Conservation (phyloP, 2,329 filamentous ascomycete genomes). For the Beauveria sp. region DNA sequence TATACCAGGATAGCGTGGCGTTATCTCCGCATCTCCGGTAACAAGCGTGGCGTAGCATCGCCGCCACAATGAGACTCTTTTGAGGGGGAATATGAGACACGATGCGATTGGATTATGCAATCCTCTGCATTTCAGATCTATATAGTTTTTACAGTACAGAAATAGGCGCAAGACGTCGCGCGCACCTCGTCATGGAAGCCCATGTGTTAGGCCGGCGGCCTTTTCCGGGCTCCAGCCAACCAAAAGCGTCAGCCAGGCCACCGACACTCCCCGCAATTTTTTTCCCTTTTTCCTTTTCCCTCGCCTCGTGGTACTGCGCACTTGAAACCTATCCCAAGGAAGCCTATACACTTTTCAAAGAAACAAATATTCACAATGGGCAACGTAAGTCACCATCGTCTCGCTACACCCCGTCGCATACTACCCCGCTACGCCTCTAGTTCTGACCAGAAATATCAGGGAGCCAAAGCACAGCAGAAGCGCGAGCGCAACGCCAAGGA, state of each 20-base stretch:
- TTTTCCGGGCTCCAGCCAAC: background rate
- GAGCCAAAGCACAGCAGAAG: conserved; percentile 63
- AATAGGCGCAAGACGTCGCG: background rate
- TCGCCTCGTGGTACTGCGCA: background rate
- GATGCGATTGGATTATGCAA: too few species aligned
- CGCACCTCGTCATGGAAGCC: background rate
- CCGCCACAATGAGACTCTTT: background rate
- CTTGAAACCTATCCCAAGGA: background rate
- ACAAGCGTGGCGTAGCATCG: background rate
- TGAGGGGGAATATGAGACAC: too few species aligned
- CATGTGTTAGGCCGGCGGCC: background rate
- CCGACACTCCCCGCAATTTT: conserved; percentile 8
- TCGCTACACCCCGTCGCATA: background rate
- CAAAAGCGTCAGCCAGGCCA: background rate
- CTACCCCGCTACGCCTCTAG: background rate
- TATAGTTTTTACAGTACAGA: background rate
- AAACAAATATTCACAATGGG: conserved; percentile 9
- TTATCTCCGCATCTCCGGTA: background rate
- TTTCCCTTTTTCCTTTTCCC: background rate
- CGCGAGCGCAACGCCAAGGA: conserved; percentile 65
- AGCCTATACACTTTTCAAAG: background rate
- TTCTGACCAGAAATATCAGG: conserved; percentile 28
- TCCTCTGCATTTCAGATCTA: background rate
- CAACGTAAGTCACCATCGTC: conserved; percentile 5
- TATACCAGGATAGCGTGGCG: background rate